Evolutionary conservation across 352 stramenopile species (phyloP), one percentile per base, ranked within the genome.

Genomic region (Phytophthora colocasiae): DNA sequence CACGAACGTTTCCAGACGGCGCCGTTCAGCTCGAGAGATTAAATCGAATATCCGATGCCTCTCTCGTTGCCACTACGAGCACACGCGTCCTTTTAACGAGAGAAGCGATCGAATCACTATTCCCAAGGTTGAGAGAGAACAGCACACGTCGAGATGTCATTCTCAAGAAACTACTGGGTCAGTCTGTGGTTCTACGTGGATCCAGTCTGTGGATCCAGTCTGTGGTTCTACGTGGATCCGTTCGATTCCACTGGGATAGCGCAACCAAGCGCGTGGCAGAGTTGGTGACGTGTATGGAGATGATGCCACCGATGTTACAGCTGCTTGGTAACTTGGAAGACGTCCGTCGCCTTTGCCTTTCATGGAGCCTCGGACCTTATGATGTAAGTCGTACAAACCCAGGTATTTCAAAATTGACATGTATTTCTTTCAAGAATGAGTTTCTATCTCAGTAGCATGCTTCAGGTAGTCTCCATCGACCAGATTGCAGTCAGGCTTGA

Each of bases 321-420:
- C 54, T 62, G 12, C 19, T 53, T 8, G 54, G 43, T 9, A 62
- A 44, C 8, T 12, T 62, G 7, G 31, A 62, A 5, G 43, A 62
- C 34, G 34, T 47, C 8, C 34, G 34, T 47, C 8, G 32, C 43
- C 2, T 11, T 51, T 36, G 32, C 39, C 14, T 22, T 1, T 22
- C 22, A 22, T 22, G 22, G 22, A 6, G 41, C 31, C 9, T 36
- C 31, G 31, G 31, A 14, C 31, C 2, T 12, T 36, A 4, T 36
- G 31, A 36, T 36, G 31, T 31, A 31, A 22, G 22, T 22, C 22
- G 22, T 22, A 22, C 22, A 22, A 22, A 22, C 22, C 22, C 22
- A 22, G 22, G 22, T 22, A 22, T 22, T 22, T 22, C 22, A 10
- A 36, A 36, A 36, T 36, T 36, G 9, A 36, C 31, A 10, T 36